Conservation (phyloP, 495 filamentous ascomycete species). For the Schizothecium vesticola region DNA sequence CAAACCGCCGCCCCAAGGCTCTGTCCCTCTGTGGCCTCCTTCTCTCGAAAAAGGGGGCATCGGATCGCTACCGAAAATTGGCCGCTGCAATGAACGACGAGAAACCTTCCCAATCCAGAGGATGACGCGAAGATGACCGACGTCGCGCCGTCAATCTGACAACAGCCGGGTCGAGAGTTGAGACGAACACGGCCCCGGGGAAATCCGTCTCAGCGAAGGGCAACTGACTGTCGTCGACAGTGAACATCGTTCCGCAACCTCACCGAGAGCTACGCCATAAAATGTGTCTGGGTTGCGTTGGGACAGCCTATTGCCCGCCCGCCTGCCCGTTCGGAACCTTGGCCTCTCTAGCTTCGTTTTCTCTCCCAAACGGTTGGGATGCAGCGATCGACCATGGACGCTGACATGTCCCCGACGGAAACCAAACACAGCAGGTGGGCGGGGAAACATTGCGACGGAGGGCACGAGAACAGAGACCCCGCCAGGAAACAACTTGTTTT, state of each 20-base stretch:
- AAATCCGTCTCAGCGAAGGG: neutral
- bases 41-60: neutral
- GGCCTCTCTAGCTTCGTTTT: neutral
- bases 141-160: neutral
- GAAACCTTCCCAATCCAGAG: neutral
- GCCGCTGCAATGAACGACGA: neutral
- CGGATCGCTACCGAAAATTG: neutral
- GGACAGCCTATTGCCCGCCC: no score
- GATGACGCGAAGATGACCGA: neutral
- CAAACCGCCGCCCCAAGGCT: neutral
- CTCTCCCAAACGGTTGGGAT: neutral
- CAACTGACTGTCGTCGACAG: neutral
- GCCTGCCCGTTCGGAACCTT: neutral
- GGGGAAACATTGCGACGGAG: neutral
- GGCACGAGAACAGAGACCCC: neutral
- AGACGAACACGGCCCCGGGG: neutral
- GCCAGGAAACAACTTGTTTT: neutral
- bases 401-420: neutral
- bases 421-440: neutral
- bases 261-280: neutral
- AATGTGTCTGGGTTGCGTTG: neutral
- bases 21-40: neutral
- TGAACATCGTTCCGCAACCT: neutral
- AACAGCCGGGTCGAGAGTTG: neutral
- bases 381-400: neutral